Conservation (phyloP, 139 green algal species). For the Chlamydomonas applanata region DNA sequence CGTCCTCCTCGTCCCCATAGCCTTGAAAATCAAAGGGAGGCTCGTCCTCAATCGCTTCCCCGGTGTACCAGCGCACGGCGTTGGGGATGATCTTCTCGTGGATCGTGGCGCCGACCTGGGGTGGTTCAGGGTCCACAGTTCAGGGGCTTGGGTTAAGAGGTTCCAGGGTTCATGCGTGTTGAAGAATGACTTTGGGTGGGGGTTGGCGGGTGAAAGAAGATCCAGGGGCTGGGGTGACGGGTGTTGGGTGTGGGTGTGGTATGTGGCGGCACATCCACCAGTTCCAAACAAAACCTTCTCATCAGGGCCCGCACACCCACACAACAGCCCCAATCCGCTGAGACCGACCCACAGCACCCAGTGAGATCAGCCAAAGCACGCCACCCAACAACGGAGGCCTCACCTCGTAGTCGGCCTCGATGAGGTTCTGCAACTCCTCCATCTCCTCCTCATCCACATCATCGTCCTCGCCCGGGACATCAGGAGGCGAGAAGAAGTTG, state of each 20-base stretch:
- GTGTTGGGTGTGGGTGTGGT: too few species aligned
- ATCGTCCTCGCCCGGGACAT: constrained; percentile 76
- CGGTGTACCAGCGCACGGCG: constrained; percentile 90
- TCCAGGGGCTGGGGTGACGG: too few species aligned
- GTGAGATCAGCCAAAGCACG: too few species aligned
- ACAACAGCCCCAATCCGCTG: too few species aligned
- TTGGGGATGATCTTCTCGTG: constrained; percentile 83
- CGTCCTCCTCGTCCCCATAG: neutral
- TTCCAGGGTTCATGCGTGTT: too few species aligned
- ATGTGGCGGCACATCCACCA: too few species aligned
- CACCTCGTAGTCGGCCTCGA: constrained; percentile 88
- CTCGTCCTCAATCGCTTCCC: constrained; percentile 79
- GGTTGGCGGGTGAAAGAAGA: neutral
- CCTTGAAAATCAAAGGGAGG: constrained; percentile 12
- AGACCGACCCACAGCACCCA: too few species aligned
- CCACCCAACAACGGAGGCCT: too few species aligned
- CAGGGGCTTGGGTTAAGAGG: neutral
- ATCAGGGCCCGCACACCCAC: too few species aligned
- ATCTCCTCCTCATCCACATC: constrained; percentile 85
- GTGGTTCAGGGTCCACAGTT: neutral
- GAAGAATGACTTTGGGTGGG: too few species aligned
- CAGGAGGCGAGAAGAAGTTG: constrained; percentile 91
- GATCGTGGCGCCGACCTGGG: constrained; percentile 57
- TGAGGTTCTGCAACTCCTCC: constrained; percentile 82
- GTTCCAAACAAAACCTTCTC: neutral